phyloP scores from a whole-genome alignment of 2,329 filamentous ascomycete genomes.

The Periconia sp. region DNA sequence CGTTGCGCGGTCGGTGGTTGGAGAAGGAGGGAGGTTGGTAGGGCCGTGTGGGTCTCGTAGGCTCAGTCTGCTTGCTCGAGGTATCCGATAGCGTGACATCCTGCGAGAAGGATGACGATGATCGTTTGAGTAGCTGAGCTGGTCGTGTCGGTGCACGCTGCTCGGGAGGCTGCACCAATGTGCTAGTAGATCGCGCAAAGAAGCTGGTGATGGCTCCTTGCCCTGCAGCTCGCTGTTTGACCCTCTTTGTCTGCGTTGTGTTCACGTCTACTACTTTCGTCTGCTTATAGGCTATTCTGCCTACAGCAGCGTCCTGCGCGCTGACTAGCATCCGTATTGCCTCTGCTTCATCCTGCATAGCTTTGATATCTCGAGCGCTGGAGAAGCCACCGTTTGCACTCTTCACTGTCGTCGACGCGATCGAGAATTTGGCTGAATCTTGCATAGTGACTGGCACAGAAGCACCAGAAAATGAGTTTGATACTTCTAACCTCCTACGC shows the following conservation, averaged over 20 bases:
- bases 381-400: conserved; percentile 39
- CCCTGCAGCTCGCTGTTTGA: conserved; percentile 49
- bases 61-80: conserved; percentile 33
- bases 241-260: conserved; percentile 19
- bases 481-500: conserved; percentile 31
- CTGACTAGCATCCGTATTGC: conserved; percentile 27
- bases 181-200: conserved; percentile 48
- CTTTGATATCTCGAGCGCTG: conserved; percentile 46
- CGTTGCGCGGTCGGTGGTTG: conserved; percentile 37
- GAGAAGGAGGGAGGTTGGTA: conserved; percentile 33
- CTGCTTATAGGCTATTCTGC: conserved; percentile 28
- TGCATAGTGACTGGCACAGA: conserved; percentile 39
- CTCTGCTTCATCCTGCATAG: conserved; percentile 48
- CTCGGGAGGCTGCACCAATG: conserved; percentile 19
- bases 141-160: conserved; percentile 5
- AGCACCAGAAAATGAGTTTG: conserved; percentile 8
- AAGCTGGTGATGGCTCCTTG: conserved; percentile 62
- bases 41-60: conserved; percentile 17
- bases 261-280: conserved; percentile 30
- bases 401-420: conserved; percentile 29
- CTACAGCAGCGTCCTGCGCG: conserved; percentile 28
- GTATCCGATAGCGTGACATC: conserved; percentile 36
- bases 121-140: conserved; percentile 21
- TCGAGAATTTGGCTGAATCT: conserved; percentile 30
- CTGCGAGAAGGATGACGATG: conserved; percentile 23